Evolutionary conservation across 2,329 filamentous ascomycete species (phyloP), one percentile per base, ranked within the genome.

Genomic region (Myrmaecium sp.): DNA sequence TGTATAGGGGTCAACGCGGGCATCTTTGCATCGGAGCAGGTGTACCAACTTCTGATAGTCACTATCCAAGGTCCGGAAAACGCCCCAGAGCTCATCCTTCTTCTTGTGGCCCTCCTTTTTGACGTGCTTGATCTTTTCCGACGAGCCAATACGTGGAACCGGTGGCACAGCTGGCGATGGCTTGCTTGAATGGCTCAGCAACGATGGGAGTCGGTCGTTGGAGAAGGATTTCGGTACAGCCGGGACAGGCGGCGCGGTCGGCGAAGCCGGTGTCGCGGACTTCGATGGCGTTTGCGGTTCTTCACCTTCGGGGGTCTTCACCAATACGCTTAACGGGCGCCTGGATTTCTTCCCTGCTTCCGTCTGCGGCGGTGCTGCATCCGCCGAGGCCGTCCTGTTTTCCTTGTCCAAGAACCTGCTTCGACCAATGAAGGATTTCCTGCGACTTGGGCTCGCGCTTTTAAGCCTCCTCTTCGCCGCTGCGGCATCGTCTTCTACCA

Each of bases 41-140:
- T 27, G 25, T 27, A 44, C 58, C 33, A 52, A 70, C 62, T 76
- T 78, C 39, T 72, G 63, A 40, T 64, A 73, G 43, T 79, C 74
- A 19, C 61, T 68, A 36, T 80, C 75, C 14, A 81, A 54, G n/a
- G 59, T 58, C 29, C 73, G 64, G 43, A 79, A 81, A 10, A 66
- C 60, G 17, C 61, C 66, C 71, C 72, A 79, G 10, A 80, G 57
- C 39, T 78, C 73, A 43, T 80, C 75, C 37, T 69, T 74, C 47
- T 68, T 73, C 31, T 62, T 62, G n/a, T 57, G 26, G 13, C 45
- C 48, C 39, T 54, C 43, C 16, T 27, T 32, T 8, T 26, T 32
- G 36, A 39, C 33, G 27, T 41, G 41, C 36, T 47, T 52, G 31
- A 54, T 36, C 35, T 51, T 55, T 10, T 62, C 56, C 9, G 46